phyloP scores from a whole-genome alignment of 768 basidiomycete genomes.

The Leucocoprinus sp. region DNA sequence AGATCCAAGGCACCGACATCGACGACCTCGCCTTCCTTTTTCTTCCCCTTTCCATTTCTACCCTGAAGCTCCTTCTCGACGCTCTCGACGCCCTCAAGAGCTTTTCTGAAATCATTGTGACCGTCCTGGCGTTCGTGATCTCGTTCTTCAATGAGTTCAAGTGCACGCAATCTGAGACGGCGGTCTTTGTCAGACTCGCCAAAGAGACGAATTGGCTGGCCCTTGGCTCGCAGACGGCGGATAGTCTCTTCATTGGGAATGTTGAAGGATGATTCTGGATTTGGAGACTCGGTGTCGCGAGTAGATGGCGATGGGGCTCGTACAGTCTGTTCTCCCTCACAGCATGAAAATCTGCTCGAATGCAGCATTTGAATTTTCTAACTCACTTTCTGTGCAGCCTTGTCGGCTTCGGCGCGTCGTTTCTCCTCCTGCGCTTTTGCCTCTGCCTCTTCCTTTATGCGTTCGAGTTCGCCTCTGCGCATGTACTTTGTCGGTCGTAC shows the following conservation, averaged over 20 bases:
- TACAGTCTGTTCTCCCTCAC: conserved; percentile 40
- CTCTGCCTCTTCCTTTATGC: conserved; percentile 45
- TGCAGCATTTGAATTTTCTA: conserved; percentile 8
- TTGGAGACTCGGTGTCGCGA: conserved; percentile 32
- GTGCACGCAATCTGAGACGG: conserved; percentile 77
- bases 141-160: conserved; percentile 93
- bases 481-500: conserved; percentile 77
- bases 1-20: conserved; percentile 64
- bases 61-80: conserved; percentile 59
- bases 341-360: conserved; percentile 24
- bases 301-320: conserved; percentile 30
- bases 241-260: conserved; percentile 91
- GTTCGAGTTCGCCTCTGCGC: conserved; percentile 85
- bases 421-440: conserved; percentile 28
- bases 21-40: conserved; percentile 55
- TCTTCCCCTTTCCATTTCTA: conserved; percentile 51
- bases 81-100: conserved; percentile 79
- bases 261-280: conserved; percentile 61
- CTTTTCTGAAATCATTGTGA: conserved; percentile 93
- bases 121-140: conserved; percentile 72
- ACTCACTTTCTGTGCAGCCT: conserved; percentile 37
- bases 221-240: conserved; percentile 81
- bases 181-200: conserved; percentile 95
- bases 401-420: conserved; percentile 19
- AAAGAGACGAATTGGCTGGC: conserved; percentile 91